phyloP scores from a whole-genome alignment of 73 alveolate genomes.

The Paramecium octaurelia region DNA sequence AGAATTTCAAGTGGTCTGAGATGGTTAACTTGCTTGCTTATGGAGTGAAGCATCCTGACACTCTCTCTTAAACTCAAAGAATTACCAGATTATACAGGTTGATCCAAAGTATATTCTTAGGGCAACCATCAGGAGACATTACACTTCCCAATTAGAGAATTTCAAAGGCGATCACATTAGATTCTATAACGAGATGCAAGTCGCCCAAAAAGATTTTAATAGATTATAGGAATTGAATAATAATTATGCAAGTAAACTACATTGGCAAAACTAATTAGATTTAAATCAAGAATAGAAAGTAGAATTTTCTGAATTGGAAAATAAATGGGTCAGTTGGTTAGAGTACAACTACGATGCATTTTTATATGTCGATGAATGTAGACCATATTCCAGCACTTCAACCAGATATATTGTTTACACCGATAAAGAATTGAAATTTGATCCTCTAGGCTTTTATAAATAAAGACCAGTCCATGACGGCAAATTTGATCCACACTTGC shows the following conservation, averaged over 20 bases:
- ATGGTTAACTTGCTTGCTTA: slow-evolving; percentile 49
- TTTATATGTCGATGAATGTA: slow-evolving; percentile 56
- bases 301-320: not conserved
- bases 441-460: slow-evolving; percentile 54
- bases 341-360: slow-evolving; percentile 33
- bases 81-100: slow-evolving; percentile 59
- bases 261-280: not conserved
- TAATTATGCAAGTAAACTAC: not conserved
- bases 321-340: slow-evolving; percentile 37
- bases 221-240: slow-evolving; percentile 27
- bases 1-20: slow-evolving; percentile 62
- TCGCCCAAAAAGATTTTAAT: slow-evolving; percentile 37
- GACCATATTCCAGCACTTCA: slow-evolving; percentile 61
- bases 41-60: slow-evolving; percentile 53
- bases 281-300: not conserved
- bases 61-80: slow-evolving; percentile 26
- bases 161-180: not conserved
- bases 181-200: slow-evolving; percentile 23
- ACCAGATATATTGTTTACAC: slow-evolving; percentile 40
- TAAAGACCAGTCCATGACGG: slow-evolving; percentile 52
- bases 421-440: slow-evolving; percentile 40
- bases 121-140: slow-evolving; percentile 55
- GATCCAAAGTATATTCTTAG: not conserved
- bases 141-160: slow-evolving; percentile 38
- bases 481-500: slow-evolving; percentile 26